Evolutionary conservation across 345 rosid genomes (phyloP), one percentile per base, ranked within the genome.

Genomic region (Sapria himalayana): DNA sequence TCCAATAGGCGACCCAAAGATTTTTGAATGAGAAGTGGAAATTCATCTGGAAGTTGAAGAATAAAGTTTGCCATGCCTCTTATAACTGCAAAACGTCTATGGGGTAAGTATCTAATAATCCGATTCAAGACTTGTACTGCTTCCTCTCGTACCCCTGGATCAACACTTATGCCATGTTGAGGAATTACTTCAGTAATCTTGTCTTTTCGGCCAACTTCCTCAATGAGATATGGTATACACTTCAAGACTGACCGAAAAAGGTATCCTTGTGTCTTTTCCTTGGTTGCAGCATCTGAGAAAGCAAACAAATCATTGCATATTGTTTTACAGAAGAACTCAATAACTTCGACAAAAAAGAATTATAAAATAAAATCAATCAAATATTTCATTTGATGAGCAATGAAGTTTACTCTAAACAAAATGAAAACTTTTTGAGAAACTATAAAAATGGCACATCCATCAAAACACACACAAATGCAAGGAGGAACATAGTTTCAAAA

Each of bases 121-220:
- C 98, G 70, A 65, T 79, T 89, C 74, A 89, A 61, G 15, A 82
- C 93, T 63, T 72, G 94, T 27, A 74, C 98, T 22, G 98, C 98
- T 71, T 89, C 98, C 62, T 82, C 98, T 35, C 98, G 98, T 25
- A 89, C 98, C 36, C 93, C 91, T 36, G 98, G 94, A 62, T 89
- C 98, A 34, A 79, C 71, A 60, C 94, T 82, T 68, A 89, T 79
- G 45, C 98, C 98, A 61, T 89, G 94, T 61, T 79, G 91, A 56
- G 98, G 98, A 66, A 89, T 89, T 56, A 89, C 79, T 65, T 89
- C 98, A 13, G 94, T 70, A 42, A 89, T 79, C 72, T 79, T 89
- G 64, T 82, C 98, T 52, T 66, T 79, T 67, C 98, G 76, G 33
- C 98, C 85, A 64, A 82, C 98, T 76, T 82, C 98, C 64, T 82